A percentile compares a stretch with the other conserved stretches of the same genome.
Conservation (phyloP, 768 basidiomycete genomes). For the Symmetrospora coprosmae region DNA sequence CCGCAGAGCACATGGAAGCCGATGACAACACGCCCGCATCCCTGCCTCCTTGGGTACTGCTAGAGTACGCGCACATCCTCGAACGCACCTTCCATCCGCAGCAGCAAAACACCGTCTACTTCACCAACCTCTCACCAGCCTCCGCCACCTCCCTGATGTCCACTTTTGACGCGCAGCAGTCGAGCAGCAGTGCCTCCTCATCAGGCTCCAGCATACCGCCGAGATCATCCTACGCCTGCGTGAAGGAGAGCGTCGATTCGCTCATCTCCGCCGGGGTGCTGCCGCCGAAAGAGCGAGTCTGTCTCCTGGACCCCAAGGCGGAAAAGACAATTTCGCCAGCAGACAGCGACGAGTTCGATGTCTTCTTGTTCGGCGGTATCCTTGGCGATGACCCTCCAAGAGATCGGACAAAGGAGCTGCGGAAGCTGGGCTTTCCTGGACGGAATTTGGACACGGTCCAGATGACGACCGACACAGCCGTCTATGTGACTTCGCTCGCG, state of each 20-base stretch:
- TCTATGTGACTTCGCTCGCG: constrained; percentile 75
- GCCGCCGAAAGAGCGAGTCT: constrained; percentile 49
- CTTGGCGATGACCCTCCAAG: constrained; percentile 77
- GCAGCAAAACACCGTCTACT: constrained; percentile 64
- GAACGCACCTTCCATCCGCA: constrained; percentile 22
- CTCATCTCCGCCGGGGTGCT: constrained; percentile 43
- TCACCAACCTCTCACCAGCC: constrained; percentile 69
- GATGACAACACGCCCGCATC: constrained; percentile 61
- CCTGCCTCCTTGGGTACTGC: constrained; percentile 61
- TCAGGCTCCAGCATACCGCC: constrained; percentile 26
- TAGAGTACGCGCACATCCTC: constrained; percentile 51
- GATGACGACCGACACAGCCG: constrained; percentile 97
- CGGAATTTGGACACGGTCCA: constrained; percentile 70
- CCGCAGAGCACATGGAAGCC: constrained; percentile 93
- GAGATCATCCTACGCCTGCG: constrained; percentile 28
- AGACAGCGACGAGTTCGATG: constrained; percentile 63
- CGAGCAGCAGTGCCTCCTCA: constrained; percentile 30
- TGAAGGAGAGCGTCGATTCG: constrained; percentile 47
- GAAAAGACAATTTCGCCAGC: constrained; percentile 52
- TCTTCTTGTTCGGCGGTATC: constrained; percentile 80
- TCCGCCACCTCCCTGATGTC: constrained; percentile 47
- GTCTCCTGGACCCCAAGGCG: constrained; percentile 87
- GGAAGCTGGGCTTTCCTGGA: constrained; percentile 68
- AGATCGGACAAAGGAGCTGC: constrained; percentile 78
- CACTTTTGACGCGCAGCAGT: not conserved